Conservation (phyloP, 2,329 filamentous ascomycete species). For the Aspergillus sojae region DNA sequence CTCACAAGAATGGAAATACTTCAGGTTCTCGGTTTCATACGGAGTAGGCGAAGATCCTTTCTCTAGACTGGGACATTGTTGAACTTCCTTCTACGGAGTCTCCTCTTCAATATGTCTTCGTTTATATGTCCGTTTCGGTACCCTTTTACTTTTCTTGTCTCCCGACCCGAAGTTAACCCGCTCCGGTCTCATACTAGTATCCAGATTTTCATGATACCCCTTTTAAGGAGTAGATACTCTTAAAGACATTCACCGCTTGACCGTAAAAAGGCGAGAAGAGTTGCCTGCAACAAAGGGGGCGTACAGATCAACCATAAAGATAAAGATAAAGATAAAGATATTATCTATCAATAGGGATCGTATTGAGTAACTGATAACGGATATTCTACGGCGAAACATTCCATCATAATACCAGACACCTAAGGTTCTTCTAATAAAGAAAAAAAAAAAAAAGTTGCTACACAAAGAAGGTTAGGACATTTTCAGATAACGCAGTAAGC, state of each 20-base stretch:
- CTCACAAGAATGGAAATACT: background rate
- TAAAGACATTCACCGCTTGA: background rate
- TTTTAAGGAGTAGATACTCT: background rate
- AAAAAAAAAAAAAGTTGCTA: background rate
- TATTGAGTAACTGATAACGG: background rate
- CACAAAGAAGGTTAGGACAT: background rate
- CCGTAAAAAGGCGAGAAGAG: background rate
- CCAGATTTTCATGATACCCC: background rate
- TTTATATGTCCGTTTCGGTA: background rate
- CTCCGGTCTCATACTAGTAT: background rate
- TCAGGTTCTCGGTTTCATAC: background rate
- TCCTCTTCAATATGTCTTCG: background rate
- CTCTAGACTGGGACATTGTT: background rate
- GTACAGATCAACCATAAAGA: background rate
- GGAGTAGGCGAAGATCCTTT: background rate
- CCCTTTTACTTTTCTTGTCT: background rate
- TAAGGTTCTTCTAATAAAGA: background rate
- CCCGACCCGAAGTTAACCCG: background rate
- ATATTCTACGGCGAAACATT: background rate
- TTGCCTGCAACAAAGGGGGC: background rate
- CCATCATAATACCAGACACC: background rate
- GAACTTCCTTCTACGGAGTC: background rate
- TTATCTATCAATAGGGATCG: background rate
- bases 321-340: background rate
- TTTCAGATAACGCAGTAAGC: background rate